Conservation (phyloP, 75 land plant genomes). For the Sequoia sempervirens region DNA sequence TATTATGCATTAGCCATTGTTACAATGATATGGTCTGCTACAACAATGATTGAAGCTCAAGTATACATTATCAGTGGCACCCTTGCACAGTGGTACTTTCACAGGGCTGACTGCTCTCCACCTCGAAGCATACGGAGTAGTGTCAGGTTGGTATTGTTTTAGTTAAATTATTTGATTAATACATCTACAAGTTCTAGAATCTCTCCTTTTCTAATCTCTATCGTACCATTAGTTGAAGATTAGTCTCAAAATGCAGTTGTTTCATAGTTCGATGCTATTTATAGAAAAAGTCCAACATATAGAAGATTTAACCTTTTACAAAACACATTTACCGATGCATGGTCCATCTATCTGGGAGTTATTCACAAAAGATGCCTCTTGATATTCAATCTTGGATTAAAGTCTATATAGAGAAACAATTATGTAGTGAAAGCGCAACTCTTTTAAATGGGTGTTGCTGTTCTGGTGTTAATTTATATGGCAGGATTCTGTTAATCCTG, state of each 20-base stretch:
- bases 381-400: not conserved
- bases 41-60: constrained; percentile 64
- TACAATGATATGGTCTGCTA: constrained; percentile 71
- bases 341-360: not conserved
- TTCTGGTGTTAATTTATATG: not conserved
- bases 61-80: constrained; percentile 87
- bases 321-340: not conserved
- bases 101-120: constrained; percentile 37
- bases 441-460: not conserved
- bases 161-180: not conserved
- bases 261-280: not conserved
- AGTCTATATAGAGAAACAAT: not conserved
- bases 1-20: constrained; percentile 73
- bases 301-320: not conserved
- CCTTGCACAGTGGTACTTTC: constrained; percentile 93
- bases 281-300: not conserved
- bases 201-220: not conserved
- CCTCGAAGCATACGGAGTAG: constrained; percentile 51
- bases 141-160: constrained; percentile 51
- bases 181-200: not conserved
- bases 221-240: not conserved
- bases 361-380: not conserved
- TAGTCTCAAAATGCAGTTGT: not conserved
- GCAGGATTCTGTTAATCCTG: not conserved
- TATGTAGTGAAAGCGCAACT: not conserved